A percentile compares a stretch with the other conserved stretches of the same genome.
Conservation (phyloP, 1,284 basidiomycete species). For the Ganoderma resinaceum region DNA sequence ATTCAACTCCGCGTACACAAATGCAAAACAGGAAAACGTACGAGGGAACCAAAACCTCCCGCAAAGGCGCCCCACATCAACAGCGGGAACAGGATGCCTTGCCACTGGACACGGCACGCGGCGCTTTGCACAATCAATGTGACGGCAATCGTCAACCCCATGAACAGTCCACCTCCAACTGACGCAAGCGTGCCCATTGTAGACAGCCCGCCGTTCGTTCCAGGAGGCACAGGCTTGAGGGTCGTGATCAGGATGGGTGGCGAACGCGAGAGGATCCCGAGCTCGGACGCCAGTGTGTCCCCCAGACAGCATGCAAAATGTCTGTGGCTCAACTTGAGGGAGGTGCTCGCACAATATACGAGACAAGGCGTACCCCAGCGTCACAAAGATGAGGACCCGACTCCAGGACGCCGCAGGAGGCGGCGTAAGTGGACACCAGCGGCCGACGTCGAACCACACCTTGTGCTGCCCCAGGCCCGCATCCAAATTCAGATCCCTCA, state of each 20-base stretch:
- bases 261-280: conserved; percentile 80
- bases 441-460: conserved; percentile 38
- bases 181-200: conserved; percentile 79
- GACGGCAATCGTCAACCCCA: conserved; percentile 67
- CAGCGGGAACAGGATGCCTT: conserved; percentile 50
- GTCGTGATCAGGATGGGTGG: conserved; percentile 82
- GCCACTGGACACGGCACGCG: conserved; percentile 50
- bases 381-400: conserved; percentile 65
- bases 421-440: conserved; percentile 64
- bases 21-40: conserved; percentile 43
- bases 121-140: conserved; percentile 69
- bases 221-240: conserved; percentile 76
- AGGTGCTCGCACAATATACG: not conserved
- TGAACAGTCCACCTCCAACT: conserved; percentile 73
- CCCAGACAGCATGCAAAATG: conserved; percentile 87
- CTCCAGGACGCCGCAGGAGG: conserved; percentile 54
- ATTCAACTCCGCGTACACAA: not conserved
- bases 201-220: conserved; percentile 92
- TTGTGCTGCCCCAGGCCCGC: conserved; percentile 12
- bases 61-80: conserved; percentile 70
- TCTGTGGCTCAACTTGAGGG: conserved; percentile 42
- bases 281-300: conserved; percentile 82
- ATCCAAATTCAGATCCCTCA: conserved; percentile 25
- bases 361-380: conserved; percentile 66
- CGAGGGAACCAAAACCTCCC: conserved; percentile 81